phyloP scores from a whole-genome alignment of 331 rosid genomes.

The Saraca asoca region DNA sequence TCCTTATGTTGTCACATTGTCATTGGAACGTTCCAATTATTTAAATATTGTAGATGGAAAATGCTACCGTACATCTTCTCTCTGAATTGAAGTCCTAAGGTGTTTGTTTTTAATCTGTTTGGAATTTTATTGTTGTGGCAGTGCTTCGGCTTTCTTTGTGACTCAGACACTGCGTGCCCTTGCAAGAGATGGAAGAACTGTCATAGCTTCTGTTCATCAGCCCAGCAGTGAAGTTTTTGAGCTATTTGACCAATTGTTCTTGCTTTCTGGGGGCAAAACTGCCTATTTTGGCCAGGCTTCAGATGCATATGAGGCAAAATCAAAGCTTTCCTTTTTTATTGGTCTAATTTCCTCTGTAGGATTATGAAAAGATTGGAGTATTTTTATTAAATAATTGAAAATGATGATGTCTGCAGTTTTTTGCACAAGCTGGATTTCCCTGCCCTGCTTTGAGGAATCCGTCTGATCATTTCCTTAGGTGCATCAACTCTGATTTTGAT shows the following conservation, averaged over 20 bases:
- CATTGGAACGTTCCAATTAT: too few species aligned
- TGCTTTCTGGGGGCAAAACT: conserved; percentile 95
- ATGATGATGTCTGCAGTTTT: conserved; percentile 59
- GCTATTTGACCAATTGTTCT: conserved; percentile 82
- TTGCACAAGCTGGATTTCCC: conserved; percentile 96
- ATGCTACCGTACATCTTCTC: too few species aligned
- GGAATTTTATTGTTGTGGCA: conserved; percentile 32
- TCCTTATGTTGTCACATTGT: too few species aligned
- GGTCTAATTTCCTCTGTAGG: background rate
- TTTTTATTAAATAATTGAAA: too few species aligned
- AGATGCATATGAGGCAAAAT: conserved; percentile 80
- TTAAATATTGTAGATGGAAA: too few species aligned
- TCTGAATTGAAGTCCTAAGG: too few species aligned
- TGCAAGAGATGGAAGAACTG: conserved; percentile 91
- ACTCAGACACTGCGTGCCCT: conserved; percentile 85
- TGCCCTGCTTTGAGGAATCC: conserved; percentile 98
- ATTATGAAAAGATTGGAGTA: background rate
- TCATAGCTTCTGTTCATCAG: conserved; percentile 94
- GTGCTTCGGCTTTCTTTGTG: conserved; percentile 98
- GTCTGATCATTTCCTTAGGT: conserved; percentile 94
- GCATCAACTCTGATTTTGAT: conserved; percentile 93
- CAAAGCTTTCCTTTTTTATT: background rate
- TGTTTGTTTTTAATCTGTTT: background rate
- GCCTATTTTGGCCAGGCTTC: conserved; percentile 91
- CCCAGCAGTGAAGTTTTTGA: conserved; percentile 99